Evolutionary conservation across 768 basidiomycete genomes (phyloP), one percentile per base, ranked within the genome.

Genomic region (Tulasnella sp.): DNA sequence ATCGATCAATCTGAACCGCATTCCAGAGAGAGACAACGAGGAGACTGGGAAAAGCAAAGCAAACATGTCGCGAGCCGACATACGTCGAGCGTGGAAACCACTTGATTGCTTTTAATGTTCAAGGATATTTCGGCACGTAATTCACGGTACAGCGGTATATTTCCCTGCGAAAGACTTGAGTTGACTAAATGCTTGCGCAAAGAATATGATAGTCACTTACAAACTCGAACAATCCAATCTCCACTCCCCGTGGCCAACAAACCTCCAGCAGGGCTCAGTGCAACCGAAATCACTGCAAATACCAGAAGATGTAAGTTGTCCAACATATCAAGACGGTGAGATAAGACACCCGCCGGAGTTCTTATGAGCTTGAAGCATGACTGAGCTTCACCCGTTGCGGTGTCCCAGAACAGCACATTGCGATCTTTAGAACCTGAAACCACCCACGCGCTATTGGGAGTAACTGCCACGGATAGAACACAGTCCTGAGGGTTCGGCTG

Each of bases 341-440:
- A n/a, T 20, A 6, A 40, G 19, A 40, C 27, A 40, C 10, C 10
- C 13, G 25, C 13, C 43, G 48, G 25, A 77, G 61, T 81, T 82
- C 66, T 81, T 70, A 61, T 66, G 73, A 50, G 83, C 79, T 63
- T 93, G 91, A 28, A 99, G 70, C 82, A 93, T 60, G 89, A 81
- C 34, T 79, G 75, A 33, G 77, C 41, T 45, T 53, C 16, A 20
- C 20, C 81, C 12, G 73, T 74, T 56, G 76, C 72, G 47, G 85
- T 77, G 62, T 91, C 87, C 81, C 86, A 89, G 63, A 92, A 89
- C 64, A 90, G 88, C 48, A 99, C 90, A 0, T 88, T 83, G 12
- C 93, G 82, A 63, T 99, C 93, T 68, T 96, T 96, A 33, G 79
- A 81, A 44, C 95, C 92, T 9, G 87, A 91, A 12, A 93, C 92